These are phyloP conservation scores for Nakazawaea sp. DNA, from an alignment of 805 yeast genomes.

Conservation along the genomic window DNA sequence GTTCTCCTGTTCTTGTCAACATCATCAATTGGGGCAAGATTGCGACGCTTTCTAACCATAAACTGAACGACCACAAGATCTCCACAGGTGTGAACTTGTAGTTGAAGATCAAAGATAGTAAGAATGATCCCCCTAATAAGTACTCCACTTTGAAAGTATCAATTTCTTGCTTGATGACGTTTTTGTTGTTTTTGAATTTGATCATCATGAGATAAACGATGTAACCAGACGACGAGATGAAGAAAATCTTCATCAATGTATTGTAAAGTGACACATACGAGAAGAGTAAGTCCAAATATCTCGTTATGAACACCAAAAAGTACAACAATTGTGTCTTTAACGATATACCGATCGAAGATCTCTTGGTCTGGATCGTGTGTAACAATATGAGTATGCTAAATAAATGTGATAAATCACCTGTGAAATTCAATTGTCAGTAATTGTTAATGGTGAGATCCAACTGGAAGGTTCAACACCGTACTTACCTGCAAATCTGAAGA, in stretches of 20 bases:
- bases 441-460: no score
- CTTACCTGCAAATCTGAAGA: constrained; percentile 29
- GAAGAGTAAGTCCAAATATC: constrained; percentile 62
- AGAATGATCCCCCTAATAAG: constrained; percentile 53
- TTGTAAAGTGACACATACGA: constrained; percentile 66
- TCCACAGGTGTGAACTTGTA: constrained; percentile 57
- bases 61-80: constrained; percentile 77
- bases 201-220: constrained; percentile 64
- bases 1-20: constrained; percentile 84
- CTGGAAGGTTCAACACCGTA: neutral
- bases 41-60: constrained; percentile 91
- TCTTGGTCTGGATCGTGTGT: constrained; percentile 56
- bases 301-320: constrained; percentile 60
- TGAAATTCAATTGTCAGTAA: neutral
- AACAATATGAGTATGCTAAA: constrained; percentile 72
- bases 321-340: constrained; percentile 83
- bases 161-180: constrained; percentile 47
- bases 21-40: constrained; percentile 89
- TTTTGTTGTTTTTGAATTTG: constrained; percentile 45
- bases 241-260: constrained; percentile 73
- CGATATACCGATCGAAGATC: constrained; percentile 77
- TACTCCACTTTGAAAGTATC: constrained; percentile 71
- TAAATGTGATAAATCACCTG: constrained; percentile 79
- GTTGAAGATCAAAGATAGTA: constrained; percentile 57
- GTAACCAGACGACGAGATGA: constrained; percentile 68